These are phyloP conservation scores for Smittium culicis DNA, from an alignment of 371 early-diverging fungal genomes.

Conservation along the genomic window DNA sequence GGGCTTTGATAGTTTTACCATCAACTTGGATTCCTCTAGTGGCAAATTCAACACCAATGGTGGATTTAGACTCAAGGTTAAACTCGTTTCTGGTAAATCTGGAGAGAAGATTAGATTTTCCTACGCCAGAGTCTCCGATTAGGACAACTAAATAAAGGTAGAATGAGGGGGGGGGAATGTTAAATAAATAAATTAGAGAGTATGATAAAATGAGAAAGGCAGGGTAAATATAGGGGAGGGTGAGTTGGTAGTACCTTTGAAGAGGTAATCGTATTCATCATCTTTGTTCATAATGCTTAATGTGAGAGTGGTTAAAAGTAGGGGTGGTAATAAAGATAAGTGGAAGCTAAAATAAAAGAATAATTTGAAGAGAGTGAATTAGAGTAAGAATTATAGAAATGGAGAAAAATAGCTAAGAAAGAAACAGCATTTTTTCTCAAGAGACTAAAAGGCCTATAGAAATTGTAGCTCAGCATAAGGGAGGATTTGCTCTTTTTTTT, in stretches of 20 bases:
- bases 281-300: conserved; percentile 54
- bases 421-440: no score
- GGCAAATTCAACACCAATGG: conserved; percentile 99
- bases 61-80: conserved; percentile 93
- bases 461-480: no score
- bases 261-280: conserved; percentile 92
- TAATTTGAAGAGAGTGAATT: no score
- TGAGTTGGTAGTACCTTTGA: conserved; percentile 53
- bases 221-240: not conserved
- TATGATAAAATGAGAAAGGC: not conserved
- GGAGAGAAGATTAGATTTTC: conserved; percentile 97
- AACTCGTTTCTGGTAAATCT: conserved; percentile 97
- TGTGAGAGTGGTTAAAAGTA: no score
- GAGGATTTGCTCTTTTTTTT: no score
- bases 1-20: conserved; percentile 95
- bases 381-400: no score
- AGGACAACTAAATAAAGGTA: conserved; percentile 68
- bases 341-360: no score
- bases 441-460: no score
- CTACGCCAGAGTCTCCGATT: conserved; percentile 99
- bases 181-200: not conserved
- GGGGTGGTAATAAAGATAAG: no score
- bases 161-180: not conserved
- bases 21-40: conserved; percentile 95
- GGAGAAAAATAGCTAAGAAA: no score